A percentile compares a stretch with the other conserved stretches of the same genome.
phyloP scores from a whole-genome alignment of 805 yeast genomes.

The Wickerhamomyces ciferrii region DNA sequence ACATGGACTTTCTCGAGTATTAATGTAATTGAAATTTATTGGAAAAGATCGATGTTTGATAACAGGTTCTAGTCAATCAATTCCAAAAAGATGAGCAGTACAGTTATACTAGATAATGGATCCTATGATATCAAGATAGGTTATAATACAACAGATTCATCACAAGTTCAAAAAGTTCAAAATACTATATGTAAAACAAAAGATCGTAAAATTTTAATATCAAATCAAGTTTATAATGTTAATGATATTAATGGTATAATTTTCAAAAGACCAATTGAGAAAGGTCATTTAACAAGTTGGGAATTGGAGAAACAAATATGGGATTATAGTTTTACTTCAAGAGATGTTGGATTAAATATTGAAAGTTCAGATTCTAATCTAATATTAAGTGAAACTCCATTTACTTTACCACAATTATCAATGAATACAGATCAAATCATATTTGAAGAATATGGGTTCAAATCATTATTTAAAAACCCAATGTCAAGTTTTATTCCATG shows the following conservation, averaged over 20 bases:
- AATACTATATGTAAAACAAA: constrained; percentile 72
- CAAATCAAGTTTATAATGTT: constrained; percentile 59
- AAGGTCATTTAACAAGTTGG: constrained; percentile 90
- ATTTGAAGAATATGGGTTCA: constrained; percentile 89
- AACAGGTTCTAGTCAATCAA: too few relatives aligned
- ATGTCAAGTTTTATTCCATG: constrained; percentile 62
- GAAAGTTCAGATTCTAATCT: constrained; percentile 50
- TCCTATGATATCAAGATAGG: constrained; percentile 77
- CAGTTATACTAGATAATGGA: constrained; percentile 82
- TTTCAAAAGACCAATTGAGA: constrained; percentile 78
- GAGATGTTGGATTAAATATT: constrained; percentile 35
- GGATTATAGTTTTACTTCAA: constrained; percentile 55
- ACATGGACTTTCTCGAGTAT: too few relatives aligned
- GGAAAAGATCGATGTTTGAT: neutral
- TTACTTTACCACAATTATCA: constrained; percentile 75
- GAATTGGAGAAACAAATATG: constrained; percentile 83
- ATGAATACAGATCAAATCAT: constrained; percentile 85
- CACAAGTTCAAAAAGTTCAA: constrained; percentile 44
- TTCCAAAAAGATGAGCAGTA: constrained; percentile 1
- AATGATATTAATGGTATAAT: constrained; percentile 71
- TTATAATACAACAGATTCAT: constrained; percentile 26
- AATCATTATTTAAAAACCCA: constrained; percentile 61
- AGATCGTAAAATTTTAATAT: constrained; percentile 69
- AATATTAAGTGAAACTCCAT: constrained; percentile 74
- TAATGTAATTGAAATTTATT: too few relatives aligned